These are phyloP conservation scores for Eragrostis nindensis DNA, from an alignment of 176 grass and related monocot genomes.

Conservation along the genomic window DNA sequence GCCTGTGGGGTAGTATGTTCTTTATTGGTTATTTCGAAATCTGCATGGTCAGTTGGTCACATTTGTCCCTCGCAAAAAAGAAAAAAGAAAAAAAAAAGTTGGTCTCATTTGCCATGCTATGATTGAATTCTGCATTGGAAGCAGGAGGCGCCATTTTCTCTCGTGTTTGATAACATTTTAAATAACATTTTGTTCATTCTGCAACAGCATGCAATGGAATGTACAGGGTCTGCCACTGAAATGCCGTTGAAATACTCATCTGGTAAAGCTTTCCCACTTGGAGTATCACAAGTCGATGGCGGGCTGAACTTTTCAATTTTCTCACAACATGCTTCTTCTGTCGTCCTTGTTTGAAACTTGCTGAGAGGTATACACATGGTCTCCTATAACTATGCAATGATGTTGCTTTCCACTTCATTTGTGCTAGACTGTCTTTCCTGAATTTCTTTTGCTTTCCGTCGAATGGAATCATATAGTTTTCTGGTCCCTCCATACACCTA, in stretches of 20 bases:
- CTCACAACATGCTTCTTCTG: slow-evolving; percentile 80
- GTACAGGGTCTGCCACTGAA: slow-evolving; percentile 16
- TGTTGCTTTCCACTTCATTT: slow-evolving; percentile 23
- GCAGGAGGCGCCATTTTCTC: background rate
- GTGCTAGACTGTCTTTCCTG: slow-evolving; percentile 8
- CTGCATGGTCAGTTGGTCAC: background rate
- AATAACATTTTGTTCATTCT: slow-evolving; percentile 37
- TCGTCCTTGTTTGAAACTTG: slow-evolving; percentile 74
- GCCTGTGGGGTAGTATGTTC: background rate
- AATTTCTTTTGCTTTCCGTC: background rate
- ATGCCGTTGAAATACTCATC: slow-evolving; percentile 60
- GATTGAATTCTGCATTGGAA: slow-evolving; percentile 7
- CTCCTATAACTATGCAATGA: slow-evolving; percentile 9
- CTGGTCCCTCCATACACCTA: background rate
- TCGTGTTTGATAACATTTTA: background rate
- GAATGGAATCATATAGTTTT: slow-evolving; percentile 11
- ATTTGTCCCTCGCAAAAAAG: too few species aligned
- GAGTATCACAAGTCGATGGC: slow-evolving; percentile 68
- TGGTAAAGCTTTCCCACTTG: slow-evolving; percentile 75
- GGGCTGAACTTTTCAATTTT: slow-evolving; percentile 91
- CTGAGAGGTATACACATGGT: slow-evolving; percentile 48
- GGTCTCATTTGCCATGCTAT: background rate
- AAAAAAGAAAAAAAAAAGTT: too few species aligned
- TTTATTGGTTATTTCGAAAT: background rate
- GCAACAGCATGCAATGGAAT: slow-evolving; percentile 54